Conservation (phyloP, 2,329 filamentous ascomycete genomes). For the Hypoxylon sp. region DNA sequence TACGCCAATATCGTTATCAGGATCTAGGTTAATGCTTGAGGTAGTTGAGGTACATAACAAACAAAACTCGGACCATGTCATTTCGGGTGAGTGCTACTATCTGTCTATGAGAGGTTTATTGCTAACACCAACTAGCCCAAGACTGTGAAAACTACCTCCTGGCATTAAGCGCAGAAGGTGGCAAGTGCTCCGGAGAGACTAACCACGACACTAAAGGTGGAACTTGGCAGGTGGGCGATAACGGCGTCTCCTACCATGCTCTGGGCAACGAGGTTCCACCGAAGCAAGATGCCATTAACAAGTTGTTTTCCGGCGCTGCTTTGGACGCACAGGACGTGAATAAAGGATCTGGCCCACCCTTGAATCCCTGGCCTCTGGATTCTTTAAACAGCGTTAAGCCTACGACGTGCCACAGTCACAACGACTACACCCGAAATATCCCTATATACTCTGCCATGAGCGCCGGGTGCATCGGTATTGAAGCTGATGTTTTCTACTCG, state of each 20-base stretch:
- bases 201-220: slow-evolving; percentile 53
- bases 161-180: slow-evolving; percentile 44
- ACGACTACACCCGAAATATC: slow-evolving; percentile 51
- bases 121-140: slow-evolving; percentile 43
- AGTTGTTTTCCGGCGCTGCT: slow-evolving; percentile 44
- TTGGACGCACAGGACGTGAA: slow-evolving; percentile 47
- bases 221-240: slow-evolving; percentile 51
- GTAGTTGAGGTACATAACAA: slow-evolving; percentile 54
- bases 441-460: slow-evolving; percentile 49
- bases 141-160: slow-evolving; percentile 49
- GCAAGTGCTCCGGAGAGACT: slow-evolving; percentile 47
- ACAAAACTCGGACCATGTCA: slow-evolving; percentile 44
- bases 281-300: slow-evolving; percentile 50
- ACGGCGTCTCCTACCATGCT: slow-evolving; percentile 52
- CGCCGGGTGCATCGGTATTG: slow-evolving; percentile 51
- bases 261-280: slow-evolving; percentile 48
- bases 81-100: slow-evolving; percentile 46
- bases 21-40: slow-evolving; percentile 1
- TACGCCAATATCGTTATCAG: not conserved
- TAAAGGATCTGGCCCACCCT: slow-evolving; percentile 46
- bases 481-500: slow-evolving; percentile 51
- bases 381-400: slow-evolving; percentile 49
- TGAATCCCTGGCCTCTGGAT: slow-evolving; percentile 51
- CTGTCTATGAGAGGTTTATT: not conserved
- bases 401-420: slow-evolving; percentile 51